Evolutionary conservation across 139 green algal species (phyloP), one percentile per base, ranked within the genome.

Genomic region (Bryopsis sp.): DNA sequence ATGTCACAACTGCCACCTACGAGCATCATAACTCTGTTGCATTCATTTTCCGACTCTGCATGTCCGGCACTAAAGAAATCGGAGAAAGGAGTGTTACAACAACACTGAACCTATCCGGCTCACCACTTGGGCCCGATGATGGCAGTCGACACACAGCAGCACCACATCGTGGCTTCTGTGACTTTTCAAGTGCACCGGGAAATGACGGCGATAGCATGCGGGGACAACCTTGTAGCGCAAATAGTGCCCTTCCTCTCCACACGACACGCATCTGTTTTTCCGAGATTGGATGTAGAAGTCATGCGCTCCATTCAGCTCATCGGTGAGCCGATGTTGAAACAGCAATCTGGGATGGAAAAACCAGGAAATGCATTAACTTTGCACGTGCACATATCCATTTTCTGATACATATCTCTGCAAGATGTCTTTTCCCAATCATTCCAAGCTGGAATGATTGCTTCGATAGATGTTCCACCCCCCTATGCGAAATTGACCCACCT

Each of bases 131-230:
- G 2, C 43, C 4, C 36, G 34, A 48, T 85, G 70, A 67, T 86
- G 80, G 74, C 85, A 91, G 67, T 80, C 72, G 1, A 91, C 72
- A 70, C 88, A 94, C 33, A 94, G 81, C 72, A 94, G 78, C 35
- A 94, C 81, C n/a, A 94, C 81, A 72, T 94, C 88, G 64, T 94
- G 88, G 34, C 65, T 82, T 59, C 88, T 70, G 75, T 95, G 88
- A 61, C 69, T 84, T 71, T 95, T 95, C 22, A 92, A 73, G 2
- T 73, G 48, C 1, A 83, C 59, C 8, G 88, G 88, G 70, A 93
- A 83, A 48, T 78, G 62, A 28, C 77, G 71, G 36, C 88, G 71
- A 79, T 93, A 93, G 76, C 81, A 89, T n/a, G 76, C 47, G n/a
- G 87, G 88, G 28, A 95, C 79, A 1, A 92, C 69, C 0, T 85